These are phyloP conservation scores for Sarcocystis neurona DNA, from an alignment of 169 alveolate species.

Conservation along the genomic window DNA sequence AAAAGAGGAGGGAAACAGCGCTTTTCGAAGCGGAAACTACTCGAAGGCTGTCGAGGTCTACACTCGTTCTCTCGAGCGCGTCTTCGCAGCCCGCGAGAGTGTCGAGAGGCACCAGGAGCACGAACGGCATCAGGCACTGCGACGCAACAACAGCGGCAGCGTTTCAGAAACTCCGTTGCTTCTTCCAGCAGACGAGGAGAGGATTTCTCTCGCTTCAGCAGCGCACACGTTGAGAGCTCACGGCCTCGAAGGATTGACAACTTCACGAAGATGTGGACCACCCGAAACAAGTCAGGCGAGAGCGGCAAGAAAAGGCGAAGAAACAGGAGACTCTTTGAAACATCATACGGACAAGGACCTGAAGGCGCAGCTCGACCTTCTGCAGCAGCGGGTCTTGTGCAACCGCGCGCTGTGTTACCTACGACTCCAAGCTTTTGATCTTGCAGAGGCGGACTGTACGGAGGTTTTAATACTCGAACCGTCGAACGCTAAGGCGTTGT, in stretches of 20 bases:
- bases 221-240: neutral
- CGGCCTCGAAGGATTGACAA: neutral
- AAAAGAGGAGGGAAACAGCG: conserved; percentile 11
- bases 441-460: conserved; percentile 23
- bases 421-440: neutral
- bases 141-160: no score
- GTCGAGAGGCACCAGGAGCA: no score
- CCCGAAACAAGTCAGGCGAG: no score
- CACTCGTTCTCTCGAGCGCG: neutral
- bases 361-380: conserved; percentile 16
- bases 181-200: no score
- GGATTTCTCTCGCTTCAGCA: neutral
- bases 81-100: no score
- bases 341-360: neutral
- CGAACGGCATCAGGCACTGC: no score
- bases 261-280: no score
- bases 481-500: neutral
- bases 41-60: neutral
- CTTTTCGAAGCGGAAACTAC: conserved; percentile 8
- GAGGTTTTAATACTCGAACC: neutral
- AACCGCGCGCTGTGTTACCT: conserved; percentile 27
- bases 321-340: no score
- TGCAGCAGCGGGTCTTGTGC: no score
- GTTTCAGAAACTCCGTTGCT: neutral
- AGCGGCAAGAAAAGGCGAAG: no score